These are phyloP conservation scores for Acrocalymma vagum DNA, from an alignment of 2,329 filamentous ascomycete genomes.

Conservation along the genomic window DNA sequence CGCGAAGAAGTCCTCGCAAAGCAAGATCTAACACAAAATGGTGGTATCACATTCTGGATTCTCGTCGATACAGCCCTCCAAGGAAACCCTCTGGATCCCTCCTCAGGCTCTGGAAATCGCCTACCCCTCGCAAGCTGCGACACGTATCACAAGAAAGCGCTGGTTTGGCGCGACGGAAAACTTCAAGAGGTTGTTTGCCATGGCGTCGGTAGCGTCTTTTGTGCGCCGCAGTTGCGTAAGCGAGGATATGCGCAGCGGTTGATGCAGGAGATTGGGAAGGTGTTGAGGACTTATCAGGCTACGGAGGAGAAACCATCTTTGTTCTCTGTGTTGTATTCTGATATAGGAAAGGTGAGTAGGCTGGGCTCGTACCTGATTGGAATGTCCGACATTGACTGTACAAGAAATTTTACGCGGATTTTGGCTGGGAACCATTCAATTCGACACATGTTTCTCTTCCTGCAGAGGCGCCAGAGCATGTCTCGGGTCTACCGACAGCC, in stretches of 20 bases:
- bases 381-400: too few relatives aligned
- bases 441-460: conserved; percentile 75
- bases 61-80: conserved; percentile 56
- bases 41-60: conserved; percentile 65
- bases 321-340: conserved; percentile 84
- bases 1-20: conserved; percentile 61
- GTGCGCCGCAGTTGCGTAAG: conserved; percentile 69
- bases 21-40: conserved; percentile 61
- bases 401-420: conserved; percentile 78
- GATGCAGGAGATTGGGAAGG: conserved; percentile 71
- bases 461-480: conserved; percentile 50
- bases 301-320: conserved; percentile 48
- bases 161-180: conserved; percentile 55
- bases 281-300: conserved; percentile 60
- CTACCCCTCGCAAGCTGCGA: conserved; percentile 65
- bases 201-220: conserved; percentile 82
- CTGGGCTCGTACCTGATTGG: too few relatives aligned
- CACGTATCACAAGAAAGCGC: conserved; percentile 55
- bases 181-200: conserved; percentile 67
- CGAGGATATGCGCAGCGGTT: conserved; percentile 80
- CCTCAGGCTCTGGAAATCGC: conserved; percentile 41
- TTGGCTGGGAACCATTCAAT: conserved; percentile 77
- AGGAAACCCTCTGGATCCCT: conserved; percentile 35
- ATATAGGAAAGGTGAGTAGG: conserved; percentile 71
- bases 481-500: conserved; percentile 36